Evolutionary conservation across 208 protist species (phyloP), one percentile per base, ranked within the genome.

Genomic region (Naegleria fowleri): DNA sequence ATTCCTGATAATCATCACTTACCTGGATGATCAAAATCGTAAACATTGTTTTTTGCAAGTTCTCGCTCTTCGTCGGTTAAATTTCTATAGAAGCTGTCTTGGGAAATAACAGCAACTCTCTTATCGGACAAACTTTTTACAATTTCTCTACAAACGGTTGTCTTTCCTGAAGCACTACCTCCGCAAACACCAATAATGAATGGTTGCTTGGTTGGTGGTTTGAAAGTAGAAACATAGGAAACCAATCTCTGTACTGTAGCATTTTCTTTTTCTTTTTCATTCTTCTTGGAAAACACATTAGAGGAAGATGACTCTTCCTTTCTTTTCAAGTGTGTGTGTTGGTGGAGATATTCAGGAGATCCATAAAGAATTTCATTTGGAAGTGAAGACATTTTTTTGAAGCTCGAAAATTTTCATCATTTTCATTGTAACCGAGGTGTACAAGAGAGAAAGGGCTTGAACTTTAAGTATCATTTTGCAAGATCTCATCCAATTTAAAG

Each of bases 91-190:
- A 98, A 98, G 88, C 85, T 95, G 79, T 98, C 97, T 91, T 97
- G 93, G 29, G 94, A 96, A 58, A 98, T 92, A 38, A 97, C 67
- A 0, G 92, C 94, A 19, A 97, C 93, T 93, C 95, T 94, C 55
- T 94, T 92, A 0, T 93, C 91, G 25, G 91, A 90, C 75, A 96
- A 92, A 38, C 91, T 48, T 6, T 58, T 25, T 76, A 93, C 92
- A 29, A 98, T 94, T 43, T 93, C 55, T 39, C 93, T 59, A 38
- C 92, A 94, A 13, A 98, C 94, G n/a, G 93, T 96, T 11, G 93
- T 96, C 94, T 98, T 98, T 51, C 97, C 97, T 22, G 93, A 96
- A 13, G 96, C 97, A 33, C 93, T 97, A 75, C 95, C 95, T 51
- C 96, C 96, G 48, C 94, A 92, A 33, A 98, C 94, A 83, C 96